Conservation (phyloP, 169 alveolate species). For the Eimeria brunetti region DNA sequence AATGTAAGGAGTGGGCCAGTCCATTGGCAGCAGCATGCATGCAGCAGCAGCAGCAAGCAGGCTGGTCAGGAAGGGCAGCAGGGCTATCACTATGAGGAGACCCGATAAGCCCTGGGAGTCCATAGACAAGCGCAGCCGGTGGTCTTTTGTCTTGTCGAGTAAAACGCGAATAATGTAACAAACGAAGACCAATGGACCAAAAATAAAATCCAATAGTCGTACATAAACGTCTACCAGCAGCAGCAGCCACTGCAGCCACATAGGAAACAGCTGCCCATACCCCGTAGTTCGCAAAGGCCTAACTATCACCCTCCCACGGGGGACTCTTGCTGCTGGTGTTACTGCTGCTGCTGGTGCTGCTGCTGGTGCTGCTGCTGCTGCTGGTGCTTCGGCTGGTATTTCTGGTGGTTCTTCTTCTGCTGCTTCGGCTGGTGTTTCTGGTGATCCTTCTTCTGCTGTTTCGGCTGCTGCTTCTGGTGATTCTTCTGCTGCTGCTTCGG, state of each 20-base stretch:
- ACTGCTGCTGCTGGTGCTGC: neutral
- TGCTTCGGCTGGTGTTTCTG: neutral
- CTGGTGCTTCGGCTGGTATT: neutral
- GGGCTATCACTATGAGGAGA: neutral
- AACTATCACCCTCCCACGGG: neutral
- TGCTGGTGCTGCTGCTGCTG: neutral
- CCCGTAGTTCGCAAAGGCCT: neutral
- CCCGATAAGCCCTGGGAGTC: no score
- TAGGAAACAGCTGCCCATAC: neutral
- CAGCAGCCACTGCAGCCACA: neutral
- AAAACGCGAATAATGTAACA: neutral
- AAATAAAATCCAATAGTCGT: neutral
- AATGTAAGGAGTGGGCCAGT: constrained; percentile 38
- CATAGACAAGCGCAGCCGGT: no score
- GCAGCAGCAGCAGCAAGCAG: neutral
- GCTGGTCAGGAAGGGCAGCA: neutral
- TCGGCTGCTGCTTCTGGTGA: no score
- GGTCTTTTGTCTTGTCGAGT: neutral
- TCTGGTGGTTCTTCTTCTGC: neutral
- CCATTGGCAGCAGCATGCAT: constrained; percentile 35
- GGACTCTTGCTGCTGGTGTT: neutral
- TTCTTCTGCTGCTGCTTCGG: no score
- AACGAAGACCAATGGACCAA: neutral
- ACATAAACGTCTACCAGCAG: neutral
- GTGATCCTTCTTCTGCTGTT: neutral